These are phyloP conservation scores for Chaetomium sp. DNA, from an alignment of 2,329 filamentous ascomycete species.

Conservation along the genomic window DNA sequence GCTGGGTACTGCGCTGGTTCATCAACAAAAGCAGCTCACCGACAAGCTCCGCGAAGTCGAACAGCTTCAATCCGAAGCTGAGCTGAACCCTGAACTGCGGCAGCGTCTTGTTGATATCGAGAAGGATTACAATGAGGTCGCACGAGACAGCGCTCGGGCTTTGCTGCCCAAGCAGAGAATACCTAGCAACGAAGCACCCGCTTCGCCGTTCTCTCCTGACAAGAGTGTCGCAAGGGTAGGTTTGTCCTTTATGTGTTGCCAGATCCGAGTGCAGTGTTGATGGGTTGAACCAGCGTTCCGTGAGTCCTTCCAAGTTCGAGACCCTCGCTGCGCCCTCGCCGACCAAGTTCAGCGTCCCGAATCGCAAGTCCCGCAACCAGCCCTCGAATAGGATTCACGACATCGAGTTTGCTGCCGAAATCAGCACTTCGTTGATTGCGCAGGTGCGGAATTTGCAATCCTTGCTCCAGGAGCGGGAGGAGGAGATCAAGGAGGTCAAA, in stretches of 20 bases:
- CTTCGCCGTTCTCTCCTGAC: slow-evolving; percentile 49
- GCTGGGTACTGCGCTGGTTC: slow-evolving; percentile 77
- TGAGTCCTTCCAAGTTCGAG: slow-evolving; percentile 73
- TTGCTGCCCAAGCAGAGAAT: slow-evolving; percentile 81
- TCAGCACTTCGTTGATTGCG: slow-evolving; percentile 88
- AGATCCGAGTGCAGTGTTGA: slow-evolving; percentile 7
- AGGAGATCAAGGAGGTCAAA: slow-evolving; percentile 68
- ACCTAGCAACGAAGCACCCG: slow-evolving; percentile 58
- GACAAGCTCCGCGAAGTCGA: slow-evolving; percentile 82
- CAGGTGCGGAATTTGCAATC: slow-evolving; percentile 88
- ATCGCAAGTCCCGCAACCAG: slow-evolving; percentile 84
- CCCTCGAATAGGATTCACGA: slow-evolving; percentile 84
- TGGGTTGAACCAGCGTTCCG: slow-evolving; percentile 49
- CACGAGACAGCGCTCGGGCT: slow-evolving; percentile 79
- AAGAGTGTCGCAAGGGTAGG: slow-evolving; percentile 49
- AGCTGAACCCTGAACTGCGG: slow-evolving; percentile 76
- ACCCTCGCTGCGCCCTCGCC: slow-evolving; percentile 79
- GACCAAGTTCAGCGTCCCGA: slow-evolving; percentile 80
- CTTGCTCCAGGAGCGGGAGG: slow-evolving; percentile 79
- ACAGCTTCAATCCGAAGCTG: slow-evolving; percentile 65
- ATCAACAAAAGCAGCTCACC: slow-evolving; percentile 77
- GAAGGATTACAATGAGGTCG: slow-evolving; percentile 90
- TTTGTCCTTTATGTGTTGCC: slow-evolving; percentile 6
- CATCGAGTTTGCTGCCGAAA: slow-evolving; percentile 97
- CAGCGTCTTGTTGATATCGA: slow-evolving; percentile 81